Evolutionary conservation across 805 yeast species (phyloP).

Genomic region (Pichia phayaonensis): DNA sequence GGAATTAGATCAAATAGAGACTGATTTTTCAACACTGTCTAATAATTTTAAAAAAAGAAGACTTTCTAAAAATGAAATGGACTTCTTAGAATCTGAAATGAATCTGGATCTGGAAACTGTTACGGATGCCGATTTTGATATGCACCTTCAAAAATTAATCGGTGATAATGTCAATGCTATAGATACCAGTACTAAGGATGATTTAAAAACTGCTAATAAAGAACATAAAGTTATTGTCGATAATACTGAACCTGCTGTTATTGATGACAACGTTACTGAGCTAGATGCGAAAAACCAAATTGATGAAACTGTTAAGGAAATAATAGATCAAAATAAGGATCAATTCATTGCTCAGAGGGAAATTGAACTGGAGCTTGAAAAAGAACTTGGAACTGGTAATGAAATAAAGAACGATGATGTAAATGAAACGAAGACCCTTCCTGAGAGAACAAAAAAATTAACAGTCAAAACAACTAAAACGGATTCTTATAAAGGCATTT

Average conservation of each 20-base stretch:
- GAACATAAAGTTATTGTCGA: not conserved
- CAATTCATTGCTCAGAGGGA: not conserved
- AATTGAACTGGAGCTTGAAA: not conserved
- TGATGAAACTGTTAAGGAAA: not conserved
- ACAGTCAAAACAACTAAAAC: constrained; percentile 11
- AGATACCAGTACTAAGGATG: not conserved
- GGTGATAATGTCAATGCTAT: constrained; percentile 7
- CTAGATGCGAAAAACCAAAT: not conserved
- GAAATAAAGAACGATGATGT: not conserved
- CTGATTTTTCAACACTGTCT: constrained; percentile 4
- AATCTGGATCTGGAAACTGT: constrained; percentile 21
- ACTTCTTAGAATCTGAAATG: constrained; percentile 19
- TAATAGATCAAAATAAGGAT: not conserved
- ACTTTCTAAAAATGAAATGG: constrained; percentile 15
- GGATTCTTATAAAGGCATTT: constrained; percentile 24
- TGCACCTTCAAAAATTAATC: constrained; percentile 23
- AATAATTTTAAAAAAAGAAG: constrained; percentile 9
- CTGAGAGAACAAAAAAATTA: not conserved
- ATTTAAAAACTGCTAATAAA: not conserved
- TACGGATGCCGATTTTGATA: constrained; percentile 25
- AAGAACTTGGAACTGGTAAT: not conserved
- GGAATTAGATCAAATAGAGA: constrained; percentile 13
- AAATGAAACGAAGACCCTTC: not conserved
- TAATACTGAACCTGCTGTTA: not conserved
- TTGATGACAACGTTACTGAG: not conserved